Evolutionary conservation across 345 rosid species (phyloP).

Genomic region (Laguncularia racemosa): DNA sequence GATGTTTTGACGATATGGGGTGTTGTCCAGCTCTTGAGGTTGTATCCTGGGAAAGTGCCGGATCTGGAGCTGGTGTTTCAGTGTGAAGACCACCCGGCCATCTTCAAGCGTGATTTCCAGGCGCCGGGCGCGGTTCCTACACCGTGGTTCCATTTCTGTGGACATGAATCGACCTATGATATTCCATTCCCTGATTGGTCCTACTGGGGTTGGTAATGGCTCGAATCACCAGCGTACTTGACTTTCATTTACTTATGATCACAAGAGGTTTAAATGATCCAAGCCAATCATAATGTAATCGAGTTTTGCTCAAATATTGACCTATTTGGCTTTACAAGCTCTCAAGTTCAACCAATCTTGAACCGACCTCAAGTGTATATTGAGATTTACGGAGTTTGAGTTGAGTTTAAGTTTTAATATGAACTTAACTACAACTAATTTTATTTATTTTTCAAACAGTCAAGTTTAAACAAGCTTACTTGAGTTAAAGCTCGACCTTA

Average conservation of each 20-base stretch:
- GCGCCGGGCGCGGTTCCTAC: conserved; percentile 17
- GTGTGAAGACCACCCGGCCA: conserved; percentile 24
- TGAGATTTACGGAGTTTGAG: no score
- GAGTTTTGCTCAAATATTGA: no score
- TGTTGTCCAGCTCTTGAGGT: conserved; percentile 26
- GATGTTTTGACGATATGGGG: conserved; percentile 34
- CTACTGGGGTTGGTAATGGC: conserved; percentile 45
- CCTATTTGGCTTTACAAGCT: no score
- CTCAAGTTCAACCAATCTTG: no score
- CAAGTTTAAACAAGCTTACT: no score
- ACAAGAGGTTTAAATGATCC: no score
- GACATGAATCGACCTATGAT: conserved; percentile 26
- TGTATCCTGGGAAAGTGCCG: conserved; percentile 29
- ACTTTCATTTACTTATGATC: background rate
- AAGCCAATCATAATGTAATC: no score
- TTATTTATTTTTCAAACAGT: no score
- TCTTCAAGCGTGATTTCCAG: conserved; percentile 12
- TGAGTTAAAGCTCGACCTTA: no score
- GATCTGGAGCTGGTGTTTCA: conserved; percentile 30
- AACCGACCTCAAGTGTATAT: no score
- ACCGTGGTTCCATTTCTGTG: conserved; percentile 41
- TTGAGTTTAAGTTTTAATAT: no score
- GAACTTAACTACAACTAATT: no score
- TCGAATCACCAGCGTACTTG: background rate
- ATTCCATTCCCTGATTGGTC: conserved; percentile 47